Base-by-base conservation (phyloP, 148 eudicot genomes). In the Rhododendron ferrugineum region DNA sequence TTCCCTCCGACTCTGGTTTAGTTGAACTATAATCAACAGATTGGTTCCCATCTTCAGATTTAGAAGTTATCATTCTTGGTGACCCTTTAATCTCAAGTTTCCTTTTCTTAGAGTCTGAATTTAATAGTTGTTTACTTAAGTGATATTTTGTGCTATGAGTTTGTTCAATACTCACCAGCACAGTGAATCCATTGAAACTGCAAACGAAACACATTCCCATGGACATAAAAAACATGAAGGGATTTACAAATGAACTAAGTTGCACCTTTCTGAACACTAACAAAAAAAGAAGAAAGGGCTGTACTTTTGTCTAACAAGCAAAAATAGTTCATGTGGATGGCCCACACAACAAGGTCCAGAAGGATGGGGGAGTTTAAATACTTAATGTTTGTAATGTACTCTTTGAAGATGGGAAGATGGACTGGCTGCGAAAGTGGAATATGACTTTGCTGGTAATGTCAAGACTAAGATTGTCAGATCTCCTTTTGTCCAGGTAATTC, bases 401-500 rank as follows among this genome's bases (percentile, higher is more conserved):
- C 28, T 76, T 79, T 90, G 80, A 87, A 96, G 99, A 91, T 97
- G 99, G 99, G 99, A 97, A 90, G 98, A 94, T 89, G 92, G 93
- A 72, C 91, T 97, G 83, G 90, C 90, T 79, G 93, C 87, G 44
- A 89, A 68, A 82, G 87, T 93, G 82, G 89, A 89, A 83, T 92
- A 91, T 90, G 96, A 97, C 87, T 83, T 93, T 88, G 86, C 93
- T 87, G 95, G 98, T 81, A 95, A 89, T 88, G 73, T 95, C 85
- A 94, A 89, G 89, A 93, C 98, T 82, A 90, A 90, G 87, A 91
- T 97, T 86, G 90, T 97, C 52, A 94, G 85, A 91, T 92, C 98
- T 81, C 99, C 99, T 64, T 97, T 97, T 93, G 90, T 97, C 75
- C 99, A 97, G 99, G 99, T 97, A 90, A 54, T 77, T 75, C 20